Evolutionary conservation across 2,329 filamentous ascomycete species (phyloP).

Genomic region (Graphilbum ipis-grandicollis): DNA sequence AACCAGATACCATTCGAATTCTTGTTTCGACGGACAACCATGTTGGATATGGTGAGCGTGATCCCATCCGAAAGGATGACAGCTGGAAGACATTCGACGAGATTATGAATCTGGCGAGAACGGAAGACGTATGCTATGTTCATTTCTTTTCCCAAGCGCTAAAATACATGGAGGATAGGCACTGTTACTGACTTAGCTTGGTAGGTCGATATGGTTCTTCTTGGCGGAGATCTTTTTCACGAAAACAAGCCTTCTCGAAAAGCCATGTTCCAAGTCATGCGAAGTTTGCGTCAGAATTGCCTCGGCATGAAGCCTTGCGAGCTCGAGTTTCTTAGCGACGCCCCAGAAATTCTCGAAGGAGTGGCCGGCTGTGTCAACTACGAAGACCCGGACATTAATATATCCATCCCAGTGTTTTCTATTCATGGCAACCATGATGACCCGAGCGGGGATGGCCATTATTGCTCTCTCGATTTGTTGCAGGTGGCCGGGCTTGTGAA

Average conservation of each 20-base stretch:
- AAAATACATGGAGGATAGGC: neutral
- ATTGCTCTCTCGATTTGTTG: conserved; percentile 77
- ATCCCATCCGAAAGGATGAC: conserved; percentile 87
- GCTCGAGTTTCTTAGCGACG: conserved; percentile 86
- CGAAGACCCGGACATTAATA: conserved; percentile 91
- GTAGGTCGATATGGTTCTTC: conserved; percentile 83
- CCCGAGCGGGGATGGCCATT: conserved; percentile 87
- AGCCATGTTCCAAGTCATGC: conserved; percentile 94
- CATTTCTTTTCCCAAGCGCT: no score
- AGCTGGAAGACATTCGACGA: conserved; percentile 96
- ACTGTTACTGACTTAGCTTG: no score
- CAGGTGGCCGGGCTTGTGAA: conserved; percentile 86
- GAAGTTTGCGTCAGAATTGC: conserved; percentile 81
- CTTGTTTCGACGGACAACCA: conserved; percentile 92
- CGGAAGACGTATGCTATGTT: conserved; percentile 52
- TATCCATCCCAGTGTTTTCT: conserved; percentile 92
- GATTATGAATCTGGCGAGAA: conserved; percentile 74
- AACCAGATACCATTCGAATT: conserved; percentile 78
- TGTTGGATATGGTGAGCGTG: conserved; percentile 90
- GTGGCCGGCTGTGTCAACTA: conserved; percentile 94
- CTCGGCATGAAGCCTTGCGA: conserved; percentile 91
- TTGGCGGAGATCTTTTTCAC: conserved; percentile 91
- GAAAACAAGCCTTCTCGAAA: conserved; percentile 96
- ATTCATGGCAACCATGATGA: conserved; percentile 99
- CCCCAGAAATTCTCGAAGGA: conserved; percentile 75